A percentile compares a stretch with the other conserved stretches of the same genome.
Evolutionary conservation across 768 basidiomycete species (phyloP).

Genomic region (Pleurotus sapidus): DNA sequence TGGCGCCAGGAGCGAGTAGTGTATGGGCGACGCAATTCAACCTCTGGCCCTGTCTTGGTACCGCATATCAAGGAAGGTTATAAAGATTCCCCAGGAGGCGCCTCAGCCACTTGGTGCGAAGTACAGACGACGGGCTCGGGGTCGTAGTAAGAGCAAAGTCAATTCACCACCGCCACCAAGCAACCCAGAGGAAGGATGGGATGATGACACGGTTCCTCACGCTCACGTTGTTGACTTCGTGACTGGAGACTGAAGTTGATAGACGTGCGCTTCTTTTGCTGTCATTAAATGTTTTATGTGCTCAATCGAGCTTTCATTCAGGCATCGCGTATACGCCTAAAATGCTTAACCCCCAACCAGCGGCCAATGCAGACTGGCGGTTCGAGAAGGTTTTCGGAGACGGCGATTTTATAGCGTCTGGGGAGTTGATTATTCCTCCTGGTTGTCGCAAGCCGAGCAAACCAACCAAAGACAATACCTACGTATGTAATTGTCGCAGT

Average conservation of each 20-base stretch:
- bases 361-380: conserved; percentile 66
- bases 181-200: conserved; percentile 80
- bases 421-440: conserved; percentile 80
- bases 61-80: conserved; percentile 72
- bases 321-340: conserved; percentile 77
- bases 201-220: conserved; percentile 66
- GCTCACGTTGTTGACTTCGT: conserved; percentile 70
- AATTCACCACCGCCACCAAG: neutral
- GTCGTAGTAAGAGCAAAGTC: conserved; percentile 12
- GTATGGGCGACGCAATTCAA: conserved; percentile 53
- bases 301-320: conserved; percentile 22
- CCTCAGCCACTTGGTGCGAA: conserved; percentile 40
- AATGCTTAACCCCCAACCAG: conserved; percentile 60
- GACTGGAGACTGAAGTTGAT: conserved; percentile 54
- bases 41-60: conserved; percentile 49
- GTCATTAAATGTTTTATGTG: neutral
- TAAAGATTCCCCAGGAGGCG: conserved; percentile 43
- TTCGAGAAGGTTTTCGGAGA: conserved; percentile 95
- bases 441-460: conserved; percentile 83
- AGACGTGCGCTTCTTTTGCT: conserved; percentile 55
- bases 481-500: conserved; percentile 47
- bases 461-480: conserved; percentile 89
- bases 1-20: conserved; percentile 93
- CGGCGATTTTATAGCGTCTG: conserved; percentile 87
- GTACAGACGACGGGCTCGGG: conserved; percentile 15